phyloP scores from a whole-genome alignment of 495 filamentous ascomycete species.

The Hyaloscypha finlandica region DNA sequence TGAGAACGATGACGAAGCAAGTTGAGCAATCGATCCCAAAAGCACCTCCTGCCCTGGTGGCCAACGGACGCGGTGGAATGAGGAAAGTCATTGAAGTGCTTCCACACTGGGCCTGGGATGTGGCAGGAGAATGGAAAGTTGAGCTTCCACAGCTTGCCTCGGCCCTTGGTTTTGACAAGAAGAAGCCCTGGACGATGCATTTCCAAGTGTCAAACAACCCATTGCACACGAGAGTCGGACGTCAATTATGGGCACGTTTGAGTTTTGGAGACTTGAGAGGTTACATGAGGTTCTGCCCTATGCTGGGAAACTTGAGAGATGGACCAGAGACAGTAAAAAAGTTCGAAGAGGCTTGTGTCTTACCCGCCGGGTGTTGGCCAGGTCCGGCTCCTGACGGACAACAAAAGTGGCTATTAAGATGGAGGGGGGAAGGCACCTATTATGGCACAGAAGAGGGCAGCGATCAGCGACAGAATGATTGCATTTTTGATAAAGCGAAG shows the following conservation, averaged over 20 bases:
- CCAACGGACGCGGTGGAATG: too few relatives aligned
- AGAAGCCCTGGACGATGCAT: not conserved
- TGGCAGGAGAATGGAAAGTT: conserved; percentile 5
- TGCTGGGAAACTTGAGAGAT: not conserved
- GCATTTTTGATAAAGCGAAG: too few relatives aligned
- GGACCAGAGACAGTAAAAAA: too few relatives aligned
- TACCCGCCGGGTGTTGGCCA: not conserved
- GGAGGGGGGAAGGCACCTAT: not conserved
- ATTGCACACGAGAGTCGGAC: too few relatives aligned
- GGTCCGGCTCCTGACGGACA: not conserved
- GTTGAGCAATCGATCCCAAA: not conserved
- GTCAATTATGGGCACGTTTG: too few relatives aligned
- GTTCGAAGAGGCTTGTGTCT: not conserved
- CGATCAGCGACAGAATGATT: too few relatives aligned
- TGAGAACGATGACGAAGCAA: too few relatives aligned
- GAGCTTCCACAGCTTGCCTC: not conserved
- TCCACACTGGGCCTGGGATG: conserved; percentile 3
- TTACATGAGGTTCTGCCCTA: not conserved
- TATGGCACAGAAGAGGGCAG: too few relatives aligned
- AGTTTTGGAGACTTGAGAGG: too few relatives aligned
- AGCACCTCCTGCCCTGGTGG: not conserved
- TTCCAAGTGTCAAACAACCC: not conserved
- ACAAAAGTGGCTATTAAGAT: conserved; percentile 1
- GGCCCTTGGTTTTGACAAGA: not conserved
- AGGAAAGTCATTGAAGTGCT: not conserved